A percentile compares a stretch with the other conserved stretches of the same genome.
Conservation (phyloP, 1,139 yeast genomes). For the Blastobotrys raffinosifermentans region DNA sequence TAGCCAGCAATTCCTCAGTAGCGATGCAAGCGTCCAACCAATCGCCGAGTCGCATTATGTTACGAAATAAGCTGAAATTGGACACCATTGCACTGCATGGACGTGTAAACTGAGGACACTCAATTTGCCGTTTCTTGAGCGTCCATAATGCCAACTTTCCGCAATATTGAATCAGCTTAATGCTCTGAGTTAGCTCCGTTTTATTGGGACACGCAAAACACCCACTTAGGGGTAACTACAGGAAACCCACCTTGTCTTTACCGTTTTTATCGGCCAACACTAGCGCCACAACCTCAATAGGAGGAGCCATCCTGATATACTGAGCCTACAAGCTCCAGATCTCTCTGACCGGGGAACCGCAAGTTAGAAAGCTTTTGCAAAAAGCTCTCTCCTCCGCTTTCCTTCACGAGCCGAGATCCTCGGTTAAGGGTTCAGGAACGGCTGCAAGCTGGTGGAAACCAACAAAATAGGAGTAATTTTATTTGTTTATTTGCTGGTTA, state of each 20-base stretch:
- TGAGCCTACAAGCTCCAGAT: too few relatives aligned
- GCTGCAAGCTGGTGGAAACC: too few relatives aligned
- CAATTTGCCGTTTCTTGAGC: constrained; percentile 8
- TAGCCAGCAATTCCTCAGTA: constrained; percentile 7
- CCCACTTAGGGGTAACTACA: not conserved
- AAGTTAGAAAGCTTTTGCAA: too few relatives aligned
- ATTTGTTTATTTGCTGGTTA: too few relatives aligned
- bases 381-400: too few relatives aligned
- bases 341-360: too few relatives aligned
- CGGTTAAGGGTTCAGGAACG: too few relatives aligned
- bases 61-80: constrained; percentile 26
- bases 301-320: too few relatives aligned
- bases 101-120: constrained; percentile 10
- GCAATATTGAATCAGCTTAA: constrained; percentile 29
- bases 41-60: constrained; percentile 30
- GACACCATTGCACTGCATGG: constrained; percentile 22
- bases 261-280: constrained; percentile 27
- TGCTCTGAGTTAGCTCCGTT: constrained; percentile 15
- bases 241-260: constrained; percentile 28
- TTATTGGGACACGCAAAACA: constrained; percentile 4
- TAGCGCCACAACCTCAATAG: constrained; percentile 18
- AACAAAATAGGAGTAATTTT: too few relatives aligned
- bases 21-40: constrained; percentile 25
- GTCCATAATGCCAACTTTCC: constrained; percentile 23
- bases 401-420: too few relatives aligned